These are phyloP conservation scores for Mortierella claussenii DNA, from an alignment of 192 early-diverging fungal genomes.

Conservation along the genomic window DNA sequence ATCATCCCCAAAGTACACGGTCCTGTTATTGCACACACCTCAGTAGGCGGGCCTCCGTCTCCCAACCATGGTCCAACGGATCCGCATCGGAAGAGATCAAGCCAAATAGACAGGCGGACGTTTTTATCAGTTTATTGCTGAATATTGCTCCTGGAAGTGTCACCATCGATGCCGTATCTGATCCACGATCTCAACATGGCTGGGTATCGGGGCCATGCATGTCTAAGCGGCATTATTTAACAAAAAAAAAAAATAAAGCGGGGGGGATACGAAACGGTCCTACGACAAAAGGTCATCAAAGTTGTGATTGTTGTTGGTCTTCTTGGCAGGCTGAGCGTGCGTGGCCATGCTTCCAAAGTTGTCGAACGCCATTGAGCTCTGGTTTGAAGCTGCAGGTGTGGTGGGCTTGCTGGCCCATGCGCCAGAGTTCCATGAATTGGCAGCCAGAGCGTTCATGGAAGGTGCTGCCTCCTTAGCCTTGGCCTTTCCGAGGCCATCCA, in stretches of 20 bases:
- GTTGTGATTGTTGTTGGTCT: constrained; percentile 27
- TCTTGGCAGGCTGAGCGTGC: constrained; percentile 13
- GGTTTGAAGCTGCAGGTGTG: constrained; percentile 18
- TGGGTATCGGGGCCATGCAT: no score
- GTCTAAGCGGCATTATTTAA: not conserved
- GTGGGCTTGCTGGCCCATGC: constrained; percentile 45
- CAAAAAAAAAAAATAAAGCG: not conserved
- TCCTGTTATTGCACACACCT: no score
- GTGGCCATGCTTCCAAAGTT: constrained; percentile 28
- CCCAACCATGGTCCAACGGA: no score
- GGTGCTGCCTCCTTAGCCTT: constrained; percentile 63
- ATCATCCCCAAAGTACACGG: no score
- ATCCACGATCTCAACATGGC: no score
- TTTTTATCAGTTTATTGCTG: no score
- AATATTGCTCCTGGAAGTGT: no score
- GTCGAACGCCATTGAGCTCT: constrained; percentile 22
- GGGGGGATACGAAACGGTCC: not conserved
- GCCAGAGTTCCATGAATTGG: constrained; percentile 52
- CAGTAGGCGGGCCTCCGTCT: no score
- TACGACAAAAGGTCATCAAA: constrained; percentile 37
- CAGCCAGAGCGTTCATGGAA: constrained; percentile 66
- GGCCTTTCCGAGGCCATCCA: constrained; percentile 75
- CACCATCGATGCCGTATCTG: no score
- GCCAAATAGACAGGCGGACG: no score
- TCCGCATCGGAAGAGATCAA: no score